Evolutionary conservation across 305 asterid species (phyloP).

Genomic region (Withania somnifera): DNA sequence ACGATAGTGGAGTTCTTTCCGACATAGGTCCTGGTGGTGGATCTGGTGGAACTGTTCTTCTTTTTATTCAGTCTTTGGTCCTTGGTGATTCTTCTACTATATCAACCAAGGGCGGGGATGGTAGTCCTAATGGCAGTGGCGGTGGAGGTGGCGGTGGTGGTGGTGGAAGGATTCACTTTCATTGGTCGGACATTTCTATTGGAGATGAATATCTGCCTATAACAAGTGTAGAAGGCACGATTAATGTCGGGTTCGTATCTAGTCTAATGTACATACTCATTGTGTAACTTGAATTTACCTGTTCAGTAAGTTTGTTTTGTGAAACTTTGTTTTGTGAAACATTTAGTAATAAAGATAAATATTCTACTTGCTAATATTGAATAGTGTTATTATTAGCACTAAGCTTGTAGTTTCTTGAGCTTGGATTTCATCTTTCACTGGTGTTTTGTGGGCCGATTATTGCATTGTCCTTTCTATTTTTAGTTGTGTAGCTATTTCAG

Average conservation of each 20-base stretch:
- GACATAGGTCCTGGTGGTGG: slow-evolving; percentile 78
- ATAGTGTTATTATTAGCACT: no score
- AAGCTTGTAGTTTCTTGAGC: no score
- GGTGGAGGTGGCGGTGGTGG: slow-evolving; percentile 98
- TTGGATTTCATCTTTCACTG: no score
- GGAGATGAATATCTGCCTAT: slow-evolving; percentile 70
- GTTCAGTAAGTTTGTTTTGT: not conserved
- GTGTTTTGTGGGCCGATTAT: no score
- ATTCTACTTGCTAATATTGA: not conserved
- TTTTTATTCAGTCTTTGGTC: slow-evolving; percentile 47
- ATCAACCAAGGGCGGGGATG: slow-evolving; percentile 76
- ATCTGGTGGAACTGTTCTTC: slow-evolving; percentile 89
- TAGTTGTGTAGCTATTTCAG: no score
- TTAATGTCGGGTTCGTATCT: slow-evolving; percentile 47
- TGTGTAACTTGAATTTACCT: not conserved
- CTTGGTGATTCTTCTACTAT: slow-evolving; percentile 38
- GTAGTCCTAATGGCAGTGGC: slow-evolving; percentile 70
- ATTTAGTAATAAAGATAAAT: not conserved
- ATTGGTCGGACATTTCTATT: slow-evolving; percentile 64
- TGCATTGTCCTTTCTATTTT: no score
- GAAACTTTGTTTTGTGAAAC: not conserved
- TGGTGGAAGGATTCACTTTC: slow-evolving; percentile 89
- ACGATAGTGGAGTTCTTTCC: slow-evolving; percentile 25
- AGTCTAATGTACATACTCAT: not conserved
- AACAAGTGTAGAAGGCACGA: slow-evolving; percentile 56